Base-by-base conservation (phyloP, 2,329 filamentous ascomycete species). In the Talaromyces atroroseus region DNA sequence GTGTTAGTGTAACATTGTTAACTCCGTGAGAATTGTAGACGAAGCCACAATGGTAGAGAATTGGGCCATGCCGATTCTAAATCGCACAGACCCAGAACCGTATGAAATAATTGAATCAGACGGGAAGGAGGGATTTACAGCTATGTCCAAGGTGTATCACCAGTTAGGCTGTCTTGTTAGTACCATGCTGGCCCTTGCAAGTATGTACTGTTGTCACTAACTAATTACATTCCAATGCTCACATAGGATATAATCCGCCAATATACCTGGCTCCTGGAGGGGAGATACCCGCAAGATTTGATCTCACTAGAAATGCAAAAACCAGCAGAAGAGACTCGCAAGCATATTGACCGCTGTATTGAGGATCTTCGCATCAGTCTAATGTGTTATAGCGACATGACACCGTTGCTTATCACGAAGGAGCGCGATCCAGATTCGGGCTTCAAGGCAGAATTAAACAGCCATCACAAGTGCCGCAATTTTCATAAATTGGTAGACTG, bases 391-490 rank as follows among this genome's bases (percentile, higher is more conserved):
- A 24, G 42, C 11, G 51, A 54, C 7, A 48, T 45, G 26, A 54
- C 51, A n/a, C 51, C 51, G 12, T 29, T 54, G 12, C 21, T 54
- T 8, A 45, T 54, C 51, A 54, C 51, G 6, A 47, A 48, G 21
- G 51, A 54, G 20, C 51, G 51, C 12, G 51, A 54, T 23, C 14
- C 20, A 38, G 32, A 12, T 7, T 47, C 51, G n/a, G 51, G 44
- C 8, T 54, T 36, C 14, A 54, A 34, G 16, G 51, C 16, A 11
- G 51, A 54, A 34, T 46, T 38, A 11, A 54, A 54, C 24, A 34
- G 42, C 42, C 51, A 54, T 48, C 20, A 46, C 34, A 54, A 47
- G n/a, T 54, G 51, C 21, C 51, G 51, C 20, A 54, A 54, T 16
- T 54, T 47, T 23, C 14, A 16, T 2, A 47, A 54, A 34, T 46